Conservation (phyloP, 164 flowering plant species). For the Echeveria elegans region DNA sequence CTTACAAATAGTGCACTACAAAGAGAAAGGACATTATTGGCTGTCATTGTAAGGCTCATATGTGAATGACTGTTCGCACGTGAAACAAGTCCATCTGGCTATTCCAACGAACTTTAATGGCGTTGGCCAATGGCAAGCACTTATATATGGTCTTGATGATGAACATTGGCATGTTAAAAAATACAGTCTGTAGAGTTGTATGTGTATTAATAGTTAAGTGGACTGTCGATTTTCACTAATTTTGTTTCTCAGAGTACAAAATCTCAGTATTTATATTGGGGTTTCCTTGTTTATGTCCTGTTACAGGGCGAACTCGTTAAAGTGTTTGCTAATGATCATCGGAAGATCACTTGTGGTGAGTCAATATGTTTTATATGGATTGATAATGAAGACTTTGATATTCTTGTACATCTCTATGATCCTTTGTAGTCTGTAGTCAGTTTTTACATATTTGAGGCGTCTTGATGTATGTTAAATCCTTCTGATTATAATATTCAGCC, state of each 20-base stretch:
- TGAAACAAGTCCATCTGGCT: neutral
- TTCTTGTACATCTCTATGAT: neutral
- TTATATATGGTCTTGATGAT: neutral
- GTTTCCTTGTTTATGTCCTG: neutral
- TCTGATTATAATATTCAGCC: too few species aligned
- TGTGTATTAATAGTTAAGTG: neutral
- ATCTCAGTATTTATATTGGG: neutral
- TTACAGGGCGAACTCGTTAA: slow-evolving; percentile 90
- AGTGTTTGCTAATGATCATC: slow-evolving; percentile 86
- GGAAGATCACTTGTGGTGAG: slow-evolving; percentile 82
- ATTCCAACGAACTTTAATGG: neutral
- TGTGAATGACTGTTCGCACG: neutral
- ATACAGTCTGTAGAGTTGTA: neutral
- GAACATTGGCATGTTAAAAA: neutral
- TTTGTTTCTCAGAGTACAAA: too few species aligned
- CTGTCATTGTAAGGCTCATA: neutral
- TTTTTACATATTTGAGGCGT: too few species aligned
- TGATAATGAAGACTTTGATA: neutral
- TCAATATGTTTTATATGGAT: neutral
- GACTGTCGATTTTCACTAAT: neutral
- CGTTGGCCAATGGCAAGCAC: too few species aligned
- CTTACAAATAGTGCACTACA: neutral
- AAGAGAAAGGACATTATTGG: neutral
- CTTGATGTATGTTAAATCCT: too few species aligned
- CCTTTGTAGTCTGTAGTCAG: too few species aligned